Evolutionary conservation across 495 filamentous ascomycete species (phyloP), one percentile per base, ranked within the genome.

Genomic region (Neurospora cerealis): DNA sequence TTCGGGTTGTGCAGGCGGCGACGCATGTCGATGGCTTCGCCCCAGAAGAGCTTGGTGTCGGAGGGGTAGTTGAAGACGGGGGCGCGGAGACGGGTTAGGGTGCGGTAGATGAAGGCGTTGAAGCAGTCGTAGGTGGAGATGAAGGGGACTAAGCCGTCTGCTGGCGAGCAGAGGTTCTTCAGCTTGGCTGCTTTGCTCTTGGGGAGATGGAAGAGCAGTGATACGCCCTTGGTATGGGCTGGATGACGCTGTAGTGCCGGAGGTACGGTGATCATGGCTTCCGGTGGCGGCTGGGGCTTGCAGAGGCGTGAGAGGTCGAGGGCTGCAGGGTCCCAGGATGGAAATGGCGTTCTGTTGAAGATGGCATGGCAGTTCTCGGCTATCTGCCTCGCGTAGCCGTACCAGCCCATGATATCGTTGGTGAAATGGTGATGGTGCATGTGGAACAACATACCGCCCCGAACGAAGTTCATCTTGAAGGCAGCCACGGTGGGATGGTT

Each of bases 71-170:
- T 79, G 75, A 80, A 85, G 5, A 81, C 19, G 0, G 80, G 74
- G 1, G 80, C 78, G 8, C 83, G 82, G 17, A 82, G 75, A 21
- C 81, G 76, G 15, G 80, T 78, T 4, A 83, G 37, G 17, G 77
- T 75, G 41, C 83, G 80, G 79, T 81, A 83, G 17, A 84, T 73
- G 69, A 82, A 82, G 5, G 84, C 83, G 1, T 78, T 76, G 46
- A 81, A 84, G 32, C 84, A 83, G 69, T 85, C 83, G 48, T 83
- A 85, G 9, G 81, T 85, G 0, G 84, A 86, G 69, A 85, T 80
- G 80, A 80, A 83, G 8, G 77, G 6, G 48, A 60, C 48, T 11
- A 32, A 17, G 48, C 48, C 81, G 73, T 36, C 74, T 4, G 13
- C 37, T 8, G 74, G 74, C 3, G 34, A 36, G 32, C 71, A 71